These are phyloP conservation scores for Mrakia hoshinonis DNA, from an alignment of 768 basidiomycete species.

Conservation along the genomic window DNA sequence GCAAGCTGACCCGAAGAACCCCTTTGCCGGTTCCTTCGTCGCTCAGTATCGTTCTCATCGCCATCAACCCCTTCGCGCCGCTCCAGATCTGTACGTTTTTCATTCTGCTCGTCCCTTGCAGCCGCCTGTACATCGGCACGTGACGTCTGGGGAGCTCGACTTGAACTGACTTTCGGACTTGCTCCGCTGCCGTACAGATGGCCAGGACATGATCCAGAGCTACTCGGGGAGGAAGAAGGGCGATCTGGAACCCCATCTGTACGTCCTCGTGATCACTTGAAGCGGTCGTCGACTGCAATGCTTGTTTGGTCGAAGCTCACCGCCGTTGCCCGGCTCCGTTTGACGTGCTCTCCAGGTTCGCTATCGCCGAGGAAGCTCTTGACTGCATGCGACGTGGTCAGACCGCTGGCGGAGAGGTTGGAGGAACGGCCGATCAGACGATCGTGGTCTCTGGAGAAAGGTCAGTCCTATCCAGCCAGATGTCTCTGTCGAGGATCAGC, in stretches of 20 bases:
- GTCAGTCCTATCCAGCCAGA: conserved; percentile 46
- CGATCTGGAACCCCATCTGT: conserved; percentile 93
- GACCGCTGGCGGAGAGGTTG: conserved; percentile 44
- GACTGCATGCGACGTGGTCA: conserved; percentile 76
- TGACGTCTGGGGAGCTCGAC: not conserved
- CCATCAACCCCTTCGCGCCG: conserved; percentile 96
- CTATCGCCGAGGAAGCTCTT: conserved; percentile 98
- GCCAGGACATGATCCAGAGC: conserved; percentile 92
- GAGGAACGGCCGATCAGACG: conserved; percentile 75
- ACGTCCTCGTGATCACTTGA: too few species aligned
- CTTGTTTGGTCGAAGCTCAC: not conserved
- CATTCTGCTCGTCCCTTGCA: not conserved
- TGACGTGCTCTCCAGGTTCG: conserved; percentile 45
- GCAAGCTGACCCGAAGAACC: not conserved
- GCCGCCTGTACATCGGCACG: not conserved
- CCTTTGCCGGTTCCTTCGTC: not conserved
- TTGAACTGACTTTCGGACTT: not conserved
- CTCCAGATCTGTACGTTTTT: conserved; percentile 61
- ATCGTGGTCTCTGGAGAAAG: conserved; percentile 98
- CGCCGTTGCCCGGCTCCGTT: not conserved
- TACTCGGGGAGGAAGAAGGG: conserved; percentile 86
- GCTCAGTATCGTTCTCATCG: conserved; percentile 50
- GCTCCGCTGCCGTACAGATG: conserved; percentile 46
- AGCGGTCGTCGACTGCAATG: too few species aligned
- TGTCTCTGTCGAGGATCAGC: not conserved